Base-by-base conservation (phyloP, 371 early-diverging fungal species). In the Rhizopus stolonifer region DNA sequence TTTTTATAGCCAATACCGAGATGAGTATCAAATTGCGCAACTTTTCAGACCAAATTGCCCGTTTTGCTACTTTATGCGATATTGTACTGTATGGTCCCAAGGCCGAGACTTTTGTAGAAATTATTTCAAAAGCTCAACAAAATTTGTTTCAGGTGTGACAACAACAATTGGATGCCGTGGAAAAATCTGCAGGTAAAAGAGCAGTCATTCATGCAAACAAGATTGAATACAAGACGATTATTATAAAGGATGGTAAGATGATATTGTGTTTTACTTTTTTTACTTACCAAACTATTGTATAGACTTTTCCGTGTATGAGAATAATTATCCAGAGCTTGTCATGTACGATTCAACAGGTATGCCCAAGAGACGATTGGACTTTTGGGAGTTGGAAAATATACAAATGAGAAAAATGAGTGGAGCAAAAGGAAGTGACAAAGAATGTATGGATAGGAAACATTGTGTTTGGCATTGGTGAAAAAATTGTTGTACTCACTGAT, bases 341-440 rank as follows among this genome's bases (percentile, higher is more conserved):
- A 64, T 72, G 11, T 64, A 70, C 32, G 67, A 81, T 40, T 61
- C 63, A 18, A 34, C 59, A 13, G 82, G 83, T 6, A 32, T 51
- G 18, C 38, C 58, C 9, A 60, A 62, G 49, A 60, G 80, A 44
- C 67, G 58, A 33, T 54, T 77, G 17, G 69, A 77, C 33, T 80
- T 85, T 44, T 64, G 61, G 58, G 79, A 82, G 44, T 65, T 68
- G 33, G 85, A 85, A 50, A 58, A 76, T n/a, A 69, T 70, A 15
- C 79, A 85, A 60, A 85, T 85, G 81, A 56, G 75, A 17, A 45
- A 69, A 17, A 64, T 85, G 65, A 83, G 81, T 21, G 56, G 68
- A 19, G 81, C 77, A 1, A 72, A 69, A 1, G 78, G n/a, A 82
- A 60, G 69, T 83, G 38, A 80, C 82, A 34, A 54, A 61, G 4